These are phyloP conservation scores for Phytophthora pseudosyringae DNA, from an alignment of 352 stramenopile genomes.

Conservation along the genomic window DNA sequence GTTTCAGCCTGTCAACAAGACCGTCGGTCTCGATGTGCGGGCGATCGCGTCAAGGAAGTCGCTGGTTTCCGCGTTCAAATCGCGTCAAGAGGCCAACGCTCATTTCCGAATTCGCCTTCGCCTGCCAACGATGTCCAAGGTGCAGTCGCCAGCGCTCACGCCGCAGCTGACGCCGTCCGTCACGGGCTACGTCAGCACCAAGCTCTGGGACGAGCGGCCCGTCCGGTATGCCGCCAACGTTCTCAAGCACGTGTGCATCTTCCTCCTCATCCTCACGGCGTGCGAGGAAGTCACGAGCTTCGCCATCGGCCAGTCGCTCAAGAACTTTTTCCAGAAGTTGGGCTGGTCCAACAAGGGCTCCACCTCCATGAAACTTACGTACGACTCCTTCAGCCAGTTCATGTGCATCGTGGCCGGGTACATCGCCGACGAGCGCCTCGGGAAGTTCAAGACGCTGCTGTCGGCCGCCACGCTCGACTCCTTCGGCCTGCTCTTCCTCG, in stretches of 20 bases:
- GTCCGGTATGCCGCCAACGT: conserved; percentile 57
- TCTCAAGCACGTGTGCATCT: conserved; percentile 58
- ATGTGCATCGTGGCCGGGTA: conserved; percentile 62
- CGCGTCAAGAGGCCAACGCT: not conserved
- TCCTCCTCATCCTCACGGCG: conserved; percentile 55
- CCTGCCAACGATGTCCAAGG: conserved; percentile 26
- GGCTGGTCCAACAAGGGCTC: conserved; percentile 60
- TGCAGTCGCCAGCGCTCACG: conserved; percentile 20
- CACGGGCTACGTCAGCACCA: conserved; percentile 28
- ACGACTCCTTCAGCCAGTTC: conserved; percentile 70
- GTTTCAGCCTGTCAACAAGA: not conserved
- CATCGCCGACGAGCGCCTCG: conserved; percentile 64
- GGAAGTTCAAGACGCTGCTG: conserved; percentile 40
- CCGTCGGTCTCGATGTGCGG: not conserved
- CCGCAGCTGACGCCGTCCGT: conserved; percentile 22
- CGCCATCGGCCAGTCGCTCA: conserved; percentile 58
- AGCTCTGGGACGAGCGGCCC: conserved; percentile 51
- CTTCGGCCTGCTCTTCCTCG: conserved; percentile 56
- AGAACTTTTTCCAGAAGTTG: conserved; percentile 68
- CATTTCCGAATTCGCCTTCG: conserved; percentile 22
- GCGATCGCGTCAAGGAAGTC: not conserved
- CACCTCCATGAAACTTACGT: conserved; percentile 68
- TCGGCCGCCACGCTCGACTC: conserved; percentile 40
- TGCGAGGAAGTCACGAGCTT: conserved; percentile 63
- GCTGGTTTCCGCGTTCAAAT: not conserved